Conservation (phyloP, 805 yeast genomes). For the Scheffersomyces ergatensis region DNA sequence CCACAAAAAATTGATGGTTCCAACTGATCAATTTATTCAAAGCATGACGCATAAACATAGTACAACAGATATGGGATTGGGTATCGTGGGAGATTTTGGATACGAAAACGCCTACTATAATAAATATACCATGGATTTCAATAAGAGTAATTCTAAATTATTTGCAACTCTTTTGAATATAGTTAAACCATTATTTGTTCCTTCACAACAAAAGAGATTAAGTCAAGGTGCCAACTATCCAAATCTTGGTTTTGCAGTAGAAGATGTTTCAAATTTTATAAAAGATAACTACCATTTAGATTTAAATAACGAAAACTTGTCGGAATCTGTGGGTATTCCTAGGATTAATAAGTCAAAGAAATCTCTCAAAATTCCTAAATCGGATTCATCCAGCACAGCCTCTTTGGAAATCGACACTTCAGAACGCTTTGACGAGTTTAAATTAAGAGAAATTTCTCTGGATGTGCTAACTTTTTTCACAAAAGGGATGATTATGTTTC, state of each 20-base stretch:
- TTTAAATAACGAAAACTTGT: not conserved
- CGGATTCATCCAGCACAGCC: constrained; percentile 10
- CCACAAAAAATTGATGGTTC: constrained; percentile 28
- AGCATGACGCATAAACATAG: constrained; percentile 15
- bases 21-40: constrained; percentile 33
- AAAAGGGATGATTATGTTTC: constrained; percentile 18
- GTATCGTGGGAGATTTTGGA: constrained; percentile 11
- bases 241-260: constrained; percentile 22
- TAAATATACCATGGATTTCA: constrained; percentile 10
- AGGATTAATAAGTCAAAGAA: not conserved
- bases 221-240: constrained; percentile 20
- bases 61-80: constrained; percentile 16
- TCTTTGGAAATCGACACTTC: constrained; percentile 6
- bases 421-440: constrained; percentile 20
- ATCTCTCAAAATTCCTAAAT: not conserved
- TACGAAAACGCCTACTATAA: constrained; percentile 7
- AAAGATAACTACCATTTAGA: constrained; percentile 14
- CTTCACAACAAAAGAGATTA: constrained; percentile 20
- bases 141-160: constrained; percentile 15
- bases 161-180: constrained; percentile 15
- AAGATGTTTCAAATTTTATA: constrained; percentile 24
- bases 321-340: not conserved
- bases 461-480: constrained; percentile 24
- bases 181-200: constrained; percentile 21
- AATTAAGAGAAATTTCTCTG: constrained; percentile 25